A percentile compares a stretch with the other conserved stretches of the same genome.
These are phyloP conservation scores for Alternaria arborescens DNA, from an alignment of 2,329 filamentous ascomycete genomes.

Conservation along the genomic window DNA sequence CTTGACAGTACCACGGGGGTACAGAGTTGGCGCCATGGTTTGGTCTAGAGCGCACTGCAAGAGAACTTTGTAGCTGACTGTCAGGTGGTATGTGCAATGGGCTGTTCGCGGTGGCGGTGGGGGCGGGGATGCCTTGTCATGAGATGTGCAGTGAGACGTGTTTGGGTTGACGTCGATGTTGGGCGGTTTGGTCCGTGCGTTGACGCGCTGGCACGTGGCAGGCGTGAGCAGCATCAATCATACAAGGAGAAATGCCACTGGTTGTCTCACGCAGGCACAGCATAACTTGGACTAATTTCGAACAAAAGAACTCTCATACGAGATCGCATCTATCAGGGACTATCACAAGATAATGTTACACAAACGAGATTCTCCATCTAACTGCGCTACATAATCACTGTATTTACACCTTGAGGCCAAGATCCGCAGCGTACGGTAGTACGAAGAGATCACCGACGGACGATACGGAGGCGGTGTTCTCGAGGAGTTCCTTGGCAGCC, in stretches of 20 bases:
- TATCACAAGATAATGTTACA: conserved; percentile 55
- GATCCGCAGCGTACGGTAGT: conserved; percentile 91
- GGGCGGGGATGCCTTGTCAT: not conserved
- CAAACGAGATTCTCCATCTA: conserved; percentile 45
- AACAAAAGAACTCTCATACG: conserved; percentile 48
- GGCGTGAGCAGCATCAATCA: not conserved
- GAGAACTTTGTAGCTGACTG: rapidly evolving
- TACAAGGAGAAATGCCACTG: not conserved
- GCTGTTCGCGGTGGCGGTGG: not conserved
- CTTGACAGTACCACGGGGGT: conserved; percentile 84
- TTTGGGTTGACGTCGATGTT: conserved; percentile 9
- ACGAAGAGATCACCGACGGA: conserved; percentile 90
- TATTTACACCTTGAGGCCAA: conserved; percentile 92
- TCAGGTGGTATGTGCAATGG: not conserved
- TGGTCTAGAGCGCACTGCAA: not conserved
- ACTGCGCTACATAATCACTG: conserved; percentile 33
- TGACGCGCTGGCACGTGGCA: conserved; percentile 20
- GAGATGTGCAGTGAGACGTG: not conserved
- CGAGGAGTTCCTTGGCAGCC: conserved; percentile 87
- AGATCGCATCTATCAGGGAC: conserved; percentile 51
- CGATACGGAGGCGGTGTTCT: conserved; percentile 87
- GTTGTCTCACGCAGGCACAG: not conserved
- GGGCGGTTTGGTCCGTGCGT: not conserved
- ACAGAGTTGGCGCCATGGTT: conserved; percentile 71
- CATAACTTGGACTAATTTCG: not conserved